Percentiles rank a stretch among this genome's conserved stretches.
Evolutionary conservation across 1,284 basidiomycete genomes (phyloP).

Genomic region (Leccinum angustisporum): DNA sequence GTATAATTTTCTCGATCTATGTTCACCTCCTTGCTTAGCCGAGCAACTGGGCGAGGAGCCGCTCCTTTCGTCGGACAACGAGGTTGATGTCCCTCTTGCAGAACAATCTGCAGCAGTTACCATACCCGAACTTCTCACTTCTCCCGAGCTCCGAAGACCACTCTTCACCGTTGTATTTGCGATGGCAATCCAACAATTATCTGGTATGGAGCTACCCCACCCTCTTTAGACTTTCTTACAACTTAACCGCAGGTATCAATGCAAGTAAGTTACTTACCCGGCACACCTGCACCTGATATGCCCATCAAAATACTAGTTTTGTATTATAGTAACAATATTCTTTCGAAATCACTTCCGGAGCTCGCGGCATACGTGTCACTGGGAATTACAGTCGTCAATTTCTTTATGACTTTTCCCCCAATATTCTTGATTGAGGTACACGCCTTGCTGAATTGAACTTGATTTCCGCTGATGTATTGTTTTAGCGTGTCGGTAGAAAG

Average conservation of each 20-base stretch:
- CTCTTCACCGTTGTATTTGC: constrained; percentile 71
- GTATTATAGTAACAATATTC: constrained; percentile 88
- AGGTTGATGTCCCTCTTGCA: constrained; percentile 16
- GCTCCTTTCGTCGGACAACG: constrained; percentile 45
- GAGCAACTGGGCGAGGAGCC: constrained; percentile 39
- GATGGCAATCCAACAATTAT: constrained; percentile 79
- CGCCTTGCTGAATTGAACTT: not conserved
- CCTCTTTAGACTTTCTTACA: constrained; percentile 8
- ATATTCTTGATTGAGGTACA: constrained; percentile 80
- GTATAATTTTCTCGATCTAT: not conserved
- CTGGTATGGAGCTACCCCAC: constrained; percentile 45
- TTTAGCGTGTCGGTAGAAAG: constrained; percentile 66
- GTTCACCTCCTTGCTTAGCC: constrained; percentile 15
- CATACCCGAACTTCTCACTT: constrained; percentile 52
- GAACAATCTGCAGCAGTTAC: constrained; percentile 41
- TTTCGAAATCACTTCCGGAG: constrained; percentile 75
- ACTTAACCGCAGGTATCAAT: constrained; percentile 45
- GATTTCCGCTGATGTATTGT: constrained; percentile 1
- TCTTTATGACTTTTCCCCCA: constrained; percentile 75
- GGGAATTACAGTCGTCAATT: constrained; percentile 81
- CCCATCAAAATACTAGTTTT: constrained; percentile 59
- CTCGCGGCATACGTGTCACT: constrained; percentile 78
- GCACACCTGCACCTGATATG: not conserved
- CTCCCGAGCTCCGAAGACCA: constrained; percentile 62
- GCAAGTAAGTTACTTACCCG: constrained; percentile 40